These are phyloP conservation scores for Stramenopiles sp. DNA, from an alignment of 352 stramenopile genomes.

Conservation along the genomic window DNA sequence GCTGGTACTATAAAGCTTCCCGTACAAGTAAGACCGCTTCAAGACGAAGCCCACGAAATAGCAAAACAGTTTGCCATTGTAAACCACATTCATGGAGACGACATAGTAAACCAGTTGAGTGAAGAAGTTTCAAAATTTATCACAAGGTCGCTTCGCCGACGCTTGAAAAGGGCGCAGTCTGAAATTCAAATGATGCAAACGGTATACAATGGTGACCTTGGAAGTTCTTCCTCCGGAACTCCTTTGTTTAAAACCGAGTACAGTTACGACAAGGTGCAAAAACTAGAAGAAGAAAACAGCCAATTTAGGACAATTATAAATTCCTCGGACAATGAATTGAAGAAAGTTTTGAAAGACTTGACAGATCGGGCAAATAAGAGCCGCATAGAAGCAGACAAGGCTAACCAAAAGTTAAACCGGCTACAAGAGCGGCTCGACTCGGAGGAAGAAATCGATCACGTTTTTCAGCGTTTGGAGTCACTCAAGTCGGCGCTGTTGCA, in stretches of 20 bases:
- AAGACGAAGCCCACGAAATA: background rate
- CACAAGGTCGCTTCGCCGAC: background rate
- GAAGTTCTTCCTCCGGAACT: background rate
- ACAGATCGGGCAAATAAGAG: background rate
- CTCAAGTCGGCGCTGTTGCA: background rate
- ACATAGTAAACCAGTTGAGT: background rate
- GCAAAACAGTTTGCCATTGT: background rate
- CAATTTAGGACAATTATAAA: background rate
- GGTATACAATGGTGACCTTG: background rate
- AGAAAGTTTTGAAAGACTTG: background rate
- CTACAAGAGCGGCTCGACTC: background rate
- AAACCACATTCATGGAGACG: slow-evolving; percentile 2
- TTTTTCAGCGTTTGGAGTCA: background rate
- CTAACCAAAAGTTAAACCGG: background rate
- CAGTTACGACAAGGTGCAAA: background rate
- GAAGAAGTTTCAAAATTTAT: background rate
- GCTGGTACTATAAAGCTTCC: background rate
- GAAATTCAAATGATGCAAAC: slow-evolving; percentile 10
- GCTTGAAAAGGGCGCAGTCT: background rate
- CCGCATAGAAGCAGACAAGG: background rate
- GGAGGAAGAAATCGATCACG: background rate
- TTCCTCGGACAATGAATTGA: background rate
- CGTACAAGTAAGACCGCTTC: background rate
- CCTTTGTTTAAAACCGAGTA: background rate
- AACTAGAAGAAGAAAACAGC: background rate